Evolutionary conservation across 2,329 filamentous ascomycete species (phyloP), one percentile per base, ranked within the genome.

Genomic region (Pseudogymnoascus sp.): DNA sequence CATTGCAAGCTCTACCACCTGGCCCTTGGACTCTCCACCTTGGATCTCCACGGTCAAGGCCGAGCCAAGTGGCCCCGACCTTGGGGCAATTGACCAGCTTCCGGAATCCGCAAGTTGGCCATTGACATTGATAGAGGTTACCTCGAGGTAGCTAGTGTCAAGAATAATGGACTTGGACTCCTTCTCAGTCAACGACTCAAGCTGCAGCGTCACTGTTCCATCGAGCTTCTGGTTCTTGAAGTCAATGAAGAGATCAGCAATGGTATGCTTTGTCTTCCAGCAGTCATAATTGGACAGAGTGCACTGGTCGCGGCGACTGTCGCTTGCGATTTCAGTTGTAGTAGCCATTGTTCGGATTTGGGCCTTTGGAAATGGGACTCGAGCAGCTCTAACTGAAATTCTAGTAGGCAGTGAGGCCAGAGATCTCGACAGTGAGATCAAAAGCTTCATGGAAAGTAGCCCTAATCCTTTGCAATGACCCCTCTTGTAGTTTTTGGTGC

Each of bases 271-370:
- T 15, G 90, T 96, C 64, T 84, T 80, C 86, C 91, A 97, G 61
- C 88, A 86, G 74, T 90, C 86, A 75, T 97, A 97, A 78, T 97
- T 97, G 71, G 90, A 89, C 62, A 94, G 77, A 25, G 94, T 97
- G 74, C 91, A 95, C 60, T 91, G 91, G 76, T 97, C 93, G 70
- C 90, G 84, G 18, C 35, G 58, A 33, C 4, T 57, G 9, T n/a
- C 8, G 58, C 36, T 12, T 6, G 38, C 4, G 9, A 4, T 53
- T 35, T 33, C 28, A 58, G 37, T 18, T 15, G 57, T 38, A 38
- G 20, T 38, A 38, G 20, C 35, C 57, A 58, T 58, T 2, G 1
- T 38, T 18, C 57, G 14, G 35, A 53, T 33, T 53, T 58, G 37
- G 33, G 35, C n/a, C 15, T 58, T 58, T 58, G 14, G 35, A 58